Base-by-base conservation (phyloP, 768 basidiomycete species). In the Pisolithus marmoratus region DNA sequence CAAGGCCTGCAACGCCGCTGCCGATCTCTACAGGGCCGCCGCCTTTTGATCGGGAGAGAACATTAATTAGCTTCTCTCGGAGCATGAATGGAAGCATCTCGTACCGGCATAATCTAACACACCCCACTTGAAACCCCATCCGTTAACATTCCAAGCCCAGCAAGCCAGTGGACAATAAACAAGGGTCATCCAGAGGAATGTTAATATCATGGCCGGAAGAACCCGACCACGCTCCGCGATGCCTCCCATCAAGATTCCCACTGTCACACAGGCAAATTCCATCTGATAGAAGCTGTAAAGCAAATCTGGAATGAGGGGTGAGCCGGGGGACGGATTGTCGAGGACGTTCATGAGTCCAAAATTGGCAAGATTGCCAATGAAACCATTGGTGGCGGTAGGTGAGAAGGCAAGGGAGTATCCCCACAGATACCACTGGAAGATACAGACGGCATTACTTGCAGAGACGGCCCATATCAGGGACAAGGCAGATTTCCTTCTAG, bases 11-110 rank as follows among this genome's bases (percentile, higher is more conserved):
- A 27, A 91, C 79, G 20, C 94, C 94, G 54, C 84, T 87, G 45
- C 85, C 85, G 53, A 93, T 90, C 66, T 93, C 89, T 58, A 94
- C 90, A 14, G 91, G 91, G 9, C 88, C 88, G 17, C 90, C 90
- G 41, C 87, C 87, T 87, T 56, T 31, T 42, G 48, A 34, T 34
- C 34, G 24, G 31, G 15, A 22, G 38, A 23, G 29, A 12, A 36
- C n/a, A n/a, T n/a, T n/a, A 12, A 40, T 59, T 11, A 53, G 17
- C 12, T 51, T 49, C 43, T 38, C 26, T 23, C 37, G 20, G 38
- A 40, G 26, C 54, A 31, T 55, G 50, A 38, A 61, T 12, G 5
- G 31, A 51, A 24, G 19, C 15, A 5, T 15, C 48, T n/a, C 73
- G 61, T 62, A 77, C 90, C 91, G 50, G 93, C 91, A 63, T 89